Conservation (phyloP, 805 yeast species). For the Candida ficus region DNA sequence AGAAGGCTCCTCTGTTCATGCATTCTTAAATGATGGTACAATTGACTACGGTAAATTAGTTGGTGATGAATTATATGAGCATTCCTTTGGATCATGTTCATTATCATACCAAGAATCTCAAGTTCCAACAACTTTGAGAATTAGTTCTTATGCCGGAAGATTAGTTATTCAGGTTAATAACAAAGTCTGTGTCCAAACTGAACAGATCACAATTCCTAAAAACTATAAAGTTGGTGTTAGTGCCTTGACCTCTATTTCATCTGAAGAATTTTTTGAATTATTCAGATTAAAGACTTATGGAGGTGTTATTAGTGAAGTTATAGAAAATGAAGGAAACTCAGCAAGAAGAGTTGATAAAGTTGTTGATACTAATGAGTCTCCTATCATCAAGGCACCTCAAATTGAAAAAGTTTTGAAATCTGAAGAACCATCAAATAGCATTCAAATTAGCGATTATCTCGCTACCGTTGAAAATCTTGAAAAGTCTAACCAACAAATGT, state of each 20-base stretch:
- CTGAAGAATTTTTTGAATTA: slow-evolving; percentile 59
- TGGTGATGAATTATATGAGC: slow-evolving; percentile 23
- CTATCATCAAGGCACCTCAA: slow-evolving; percentile 17
- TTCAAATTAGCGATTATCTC: slow-evolving; percentile 3
- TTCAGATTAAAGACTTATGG: slow-evolving; percentile 53
- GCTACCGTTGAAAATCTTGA: slow-evolving; percentile 12
- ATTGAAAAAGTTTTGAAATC: slow-evolving; percentile 8
- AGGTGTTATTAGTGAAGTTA: slow-evolving; percentile 47
- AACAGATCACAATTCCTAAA: slow-evolving; percentile 42
- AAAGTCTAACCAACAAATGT: slow-evolving; percentile 16
- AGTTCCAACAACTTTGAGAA: slow-evolving; percentile 65
- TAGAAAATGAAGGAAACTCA: slow-evolving; percentile 49
- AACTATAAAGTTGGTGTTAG: slow-evolving; percentile 48
- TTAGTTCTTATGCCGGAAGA: slow-evolving; percentile 48
- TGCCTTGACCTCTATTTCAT: slow-evolving; percentile 36
- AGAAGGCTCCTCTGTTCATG: slow-evolving; percentile 48
- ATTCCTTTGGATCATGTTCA: slow-evolving; percentile 51
- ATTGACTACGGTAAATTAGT: slow-evolving; percentile 27
- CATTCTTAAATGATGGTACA: slow-evolving; percentile 57
- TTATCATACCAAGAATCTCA: slow-evolving; percentile 59
- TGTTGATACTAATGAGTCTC: slow-evolving; percentile 32
- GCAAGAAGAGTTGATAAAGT: slow-evolving; percentile 42
- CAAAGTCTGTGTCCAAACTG: slow-evolving; percentile 63
- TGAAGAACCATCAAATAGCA: background rate
- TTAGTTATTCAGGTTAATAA: slow-evolving; percentile 71